phyloP scores from a whole-genome alignment of 192 early-diverging fungal species.

The Gigaspora rosea region DNA sequence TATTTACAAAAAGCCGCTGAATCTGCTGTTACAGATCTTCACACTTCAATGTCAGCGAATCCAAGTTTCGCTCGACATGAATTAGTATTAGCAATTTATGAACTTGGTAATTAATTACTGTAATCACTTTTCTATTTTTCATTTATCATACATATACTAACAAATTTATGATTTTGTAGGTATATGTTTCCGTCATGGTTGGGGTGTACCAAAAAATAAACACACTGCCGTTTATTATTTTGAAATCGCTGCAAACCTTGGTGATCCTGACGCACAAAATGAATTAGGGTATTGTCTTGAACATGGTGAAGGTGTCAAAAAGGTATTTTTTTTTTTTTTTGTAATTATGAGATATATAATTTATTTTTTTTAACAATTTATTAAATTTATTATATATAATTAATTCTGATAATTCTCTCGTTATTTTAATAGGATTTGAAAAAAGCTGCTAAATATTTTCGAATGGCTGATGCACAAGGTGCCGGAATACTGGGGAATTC shows the following conservation, averaged over 20 bases:
- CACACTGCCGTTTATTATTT: constrained; percentile 77
- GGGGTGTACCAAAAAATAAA: constrained; percentile 78
- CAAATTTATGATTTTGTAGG: neutral
- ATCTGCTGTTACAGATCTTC: constrained; percentile 66
- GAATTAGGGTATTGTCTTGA: constrained; percentile 62
- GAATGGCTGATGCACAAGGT: constrained; percentile 73
- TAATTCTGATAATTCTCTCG: neutral
- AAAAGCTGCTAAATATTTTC: constrained; percentile 77
- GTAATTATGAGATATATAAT: neutral
- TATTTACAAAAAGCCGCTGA: constrained; percentile 76
- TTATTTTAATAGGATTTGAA: constrained; percentile 19
- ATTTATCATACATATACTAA: neutral
- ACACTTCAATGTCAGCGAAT: constrained; percentile 36
- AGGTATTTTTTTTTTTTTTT: constrained; percentile 34
- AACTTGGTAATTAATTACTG: constrained; percentile 55
- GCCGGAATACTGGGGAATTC: constrained; percentile 75
- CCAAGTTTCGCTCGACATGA: constrained; percentile 54
- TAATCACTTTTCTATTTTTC: neutral
- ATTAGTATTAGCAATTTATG: constrained; percentile 79
- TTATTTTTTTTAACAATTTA: neutral
- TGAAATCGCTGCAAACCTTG: constrained; percentile 77
- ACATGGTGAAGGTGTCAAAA: constrained; percentile 64
- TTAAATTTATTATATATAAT: neutral
- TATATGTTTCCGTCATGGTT: constrained; percentile 76
- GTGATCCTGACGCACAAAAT: constrained; percentile 70